Conservation (phyloP, 768 basidiomycete genomes). For the Calocera viscosa region DNA sequence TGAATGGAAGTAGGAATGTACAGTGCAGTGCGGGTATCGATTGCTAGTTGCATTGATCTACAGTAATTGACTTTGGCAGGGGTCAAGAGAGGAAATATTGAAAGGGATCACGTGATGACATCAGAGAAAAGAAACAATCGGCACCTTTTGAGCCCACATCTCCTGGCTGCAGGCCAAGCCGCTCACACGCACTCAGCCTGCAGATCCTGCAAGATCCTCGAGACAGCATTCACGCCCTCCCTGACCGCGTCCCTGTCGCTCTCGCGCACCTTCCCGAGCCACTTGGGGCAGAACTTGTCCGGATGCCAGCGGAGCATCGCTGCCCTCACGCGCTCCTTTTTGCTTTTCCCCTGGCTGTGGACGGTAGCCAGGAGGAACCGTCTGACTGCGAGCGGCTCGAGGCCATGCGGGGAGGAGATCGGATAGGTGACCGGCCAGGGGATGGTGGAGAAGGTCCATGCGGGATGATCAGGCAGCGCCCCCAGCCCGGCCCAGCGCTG, state of each 20-base stretch:
- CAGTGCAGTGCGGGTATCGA: no score
- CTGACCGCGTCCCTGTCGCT: slow-evolving; percentile 13
- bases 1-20: no score
- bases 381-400: slow-evolving; percentile 10
- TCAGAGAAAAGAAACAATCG: neutral
- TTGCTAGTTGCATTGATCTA: no score
- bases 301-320: slow-evolving; percentile 18
- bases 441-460: slow-evolving; percentile 13
- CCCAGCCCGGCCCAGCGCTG: slow-evolving; percentile 13
- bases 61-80: no score
- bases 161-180: neutral
- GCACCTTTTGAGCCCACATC: no score
- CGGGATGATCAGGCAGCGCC: neutral
- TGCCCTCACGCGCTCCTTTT: slow-evolving; percentile 14
- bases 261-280: slow-evolving; percentile 13
- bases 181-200: neutral
- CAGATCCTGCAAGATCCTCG: neutral
- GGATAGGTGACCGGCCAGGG: slow-evolving; percentile 16
- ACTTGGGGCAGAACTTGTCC: slow-evolving; percentile 16
- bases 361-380: slow-evolving; percentile 12
- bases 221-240: slow-evolving; percentile 14
- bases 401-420: slow-evolving; percentile 3
- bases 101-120: neutral
- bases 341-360: slow-evolving; percentile 8
- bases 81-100: no score